These are phyloP conservation scores for Apostasia ramifera DNA, from an alignment of 106 monocot genomes.

Conservation along the genomic window DNA sequence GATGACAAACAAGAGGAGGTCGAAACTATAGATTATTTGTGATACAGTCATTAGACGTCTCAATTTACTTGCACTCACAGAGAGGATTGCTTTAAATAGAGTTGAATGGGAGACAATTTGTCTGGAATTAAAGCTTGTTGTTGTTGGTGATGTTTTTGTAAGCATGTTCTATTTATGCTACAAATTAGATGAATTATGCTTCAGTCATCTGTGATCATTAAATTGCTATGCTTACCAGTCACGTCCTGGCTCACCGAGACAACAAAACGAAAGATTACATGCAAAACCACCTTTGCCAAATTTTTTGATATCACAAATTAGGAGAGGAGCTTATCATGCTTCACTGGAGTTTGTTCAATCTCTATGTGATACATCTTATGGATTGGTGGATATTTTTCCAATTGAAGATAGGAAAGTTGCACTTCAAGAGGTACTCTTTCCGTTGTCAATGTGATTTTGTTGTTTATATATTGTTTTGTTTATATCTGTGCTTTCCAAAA, in stretches of 20 bases:
- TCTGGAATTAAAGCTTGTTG: no score
- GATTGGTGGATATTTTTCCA: slow-evolving; percentile 95
- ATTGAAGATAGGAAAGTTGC: slow-evolving; percentile 96
- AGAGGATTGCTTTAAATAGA: no score
- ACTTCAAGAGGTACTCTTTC: slow-evolving; percentile 64
- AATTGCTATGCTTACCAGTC: slow-evolving; percentile 35
- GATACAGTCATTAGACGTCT: no score
- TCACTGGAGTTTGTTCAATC: slow-evolving; percentile 95
- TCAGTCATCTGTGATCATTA: neutral
- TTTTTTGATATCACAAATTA: slow-evolving; percentile 59
- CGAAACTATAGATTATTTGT: no score
- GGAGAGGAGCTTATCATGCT: slow-evolving; percentile 84
- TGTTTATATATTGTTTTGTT: neutral
- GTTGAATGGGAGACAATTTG: no score
- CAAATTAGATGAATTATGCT: neutral
- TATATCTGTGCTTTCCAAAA: slow-evolving; percentile 2
- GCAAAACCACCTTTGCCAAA: slow-evolving; percentile 93
- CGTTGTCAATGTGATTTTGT: neutral
- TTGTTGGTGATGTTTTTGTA: no score
- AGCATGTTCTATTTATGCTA: no score
- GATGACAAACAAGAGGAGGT: no score
- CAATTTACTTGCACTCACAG: no score
- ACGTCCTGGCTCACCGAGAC: slow-evolving; percentile 66
- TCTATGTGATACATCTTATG: slow-evolving; percentile 96
- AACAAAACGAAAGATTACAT: slow-evolving; percentile 48